Conservation (phyloP, 2,329 filamentous ascomycete species). For the Triangularia setosa region DNA sequence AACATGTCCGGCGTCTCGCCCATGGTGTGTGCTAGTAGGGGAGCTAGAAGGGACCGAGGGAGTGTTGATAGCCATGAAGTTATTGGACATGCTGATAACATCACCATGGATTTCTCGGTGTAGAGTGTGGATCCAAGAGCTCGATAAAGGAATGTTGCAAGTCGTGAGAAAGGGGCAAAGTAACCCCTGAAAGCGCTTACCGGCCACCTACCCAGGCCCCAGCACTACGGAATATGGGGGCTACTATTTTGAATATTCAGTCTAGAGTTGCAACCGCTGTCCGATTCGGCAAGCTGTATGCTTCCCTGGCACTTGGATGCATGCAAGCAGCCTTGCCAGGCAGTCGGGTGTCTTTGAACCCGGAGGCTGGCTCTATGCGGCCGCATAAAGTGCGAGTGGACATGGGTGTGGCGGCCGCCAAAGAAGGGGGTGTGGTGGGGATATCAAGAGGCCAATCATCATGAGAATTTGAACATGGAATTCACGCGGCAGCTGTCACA, state of each 20-base stretch:
- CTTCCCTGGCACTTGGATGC: neutral
- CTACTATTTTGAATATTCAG: neutral
- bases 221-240: neutral
- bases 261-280: neutral
- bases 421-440: neutral
- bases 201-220: neutral
- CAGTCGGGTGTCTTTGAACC: neutral
- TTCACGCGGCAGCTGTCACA: conserved; percentile 7
- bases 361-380: neutral
- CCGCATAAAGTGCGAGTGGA: neutral
- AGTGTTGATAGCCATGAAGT: neutral
- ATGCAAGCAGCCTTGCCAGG: neutral
- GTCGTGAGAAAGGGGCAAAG: neutral
- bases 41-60: neutral
- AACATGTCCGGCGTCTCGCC: conserved; percentile 1
- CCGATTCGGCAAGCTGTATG: neutral
- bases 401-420: neutral
- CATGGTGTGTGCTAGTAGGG: neutral
- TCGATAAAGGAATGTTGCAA: neutral
- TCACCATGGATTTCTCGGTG: neutral
- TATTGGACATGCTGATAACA: neutral
- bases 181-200: neutral
- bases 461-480: neutral
- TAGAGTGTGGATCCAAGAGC: neutral
- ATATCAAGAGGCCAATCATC: neutral